Percentiles rank a stretch among this genome's conserved stretches.
Evolutionary conservation across 2,329 filamentous ascomycete species (phyloP).

Genomic region (Aspergillus viridinutans): DNA sequence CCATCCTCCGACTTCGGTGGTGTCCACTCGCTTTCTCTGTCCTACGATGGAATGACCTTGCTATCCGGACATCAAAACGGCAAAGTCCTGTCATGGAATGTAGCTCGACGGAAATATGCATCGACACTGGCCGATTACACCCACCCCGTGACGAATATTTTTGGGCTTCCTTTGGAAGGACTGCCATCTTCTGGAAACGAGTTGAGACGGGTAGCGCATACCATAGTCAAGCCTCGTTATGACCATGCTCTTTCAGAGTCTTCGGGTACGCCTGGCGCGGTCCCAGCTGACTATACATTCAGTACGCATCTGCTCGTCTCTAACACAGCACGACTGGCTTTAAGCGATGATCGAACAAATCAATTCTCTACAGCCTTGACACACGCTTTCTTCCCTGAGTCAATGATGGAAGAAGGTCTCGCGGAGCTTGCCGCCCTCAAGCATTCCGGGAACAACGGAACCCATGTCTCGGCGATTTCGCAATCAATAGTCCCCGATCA

Average conservation of each 20-base stretch:
- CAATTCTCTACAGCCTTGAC: constrained; percentile 37
- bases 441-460: constrained; percentile 21
- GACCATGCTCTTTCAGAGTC: constrained; percentile 37
- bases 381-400: constrained; percentile 36
- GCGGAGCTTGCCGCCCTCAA: constrained; percentile 33
- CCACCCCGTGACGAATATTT: constrained; percentile 75
- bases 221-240: constrained; percentile 70
- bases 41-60: constrained; percentile 75
- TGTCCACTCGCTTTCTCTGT: constrained; percentile 65
- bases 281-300: constrained; percentile 43
- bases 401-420: constrained; percentile 39
- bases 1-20: constrained; percentile 61
- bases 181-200: constrained; percentile 34
- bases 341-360: constrained; percentile 5
- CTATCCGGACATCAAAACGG: constrained; percentile 79
- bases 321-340: neutral
- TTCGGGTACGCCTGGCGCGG: constrained; percentile 29
- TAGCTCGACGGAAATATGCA: constrained; percentile 64
- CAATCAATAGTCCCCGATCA: constrained; percentile 6
- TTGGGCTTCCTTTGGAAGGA: constrained; percentile 62
- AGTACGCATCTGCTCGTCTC: constrained; percentile 34
- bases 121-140: constrained; percentile 68
- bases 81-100: constrained; percentile 75
- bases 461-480: constrained; percentile 11
- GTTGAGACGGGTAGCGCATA: constrained; percentile 50